Percentiles rank a stretch among this genome's conserved stretches.
Evolutionary conservation across 371 early-diverging fungal species (phyloP).

Genomic region (Polyrhizophydium stewartii): DNA sequence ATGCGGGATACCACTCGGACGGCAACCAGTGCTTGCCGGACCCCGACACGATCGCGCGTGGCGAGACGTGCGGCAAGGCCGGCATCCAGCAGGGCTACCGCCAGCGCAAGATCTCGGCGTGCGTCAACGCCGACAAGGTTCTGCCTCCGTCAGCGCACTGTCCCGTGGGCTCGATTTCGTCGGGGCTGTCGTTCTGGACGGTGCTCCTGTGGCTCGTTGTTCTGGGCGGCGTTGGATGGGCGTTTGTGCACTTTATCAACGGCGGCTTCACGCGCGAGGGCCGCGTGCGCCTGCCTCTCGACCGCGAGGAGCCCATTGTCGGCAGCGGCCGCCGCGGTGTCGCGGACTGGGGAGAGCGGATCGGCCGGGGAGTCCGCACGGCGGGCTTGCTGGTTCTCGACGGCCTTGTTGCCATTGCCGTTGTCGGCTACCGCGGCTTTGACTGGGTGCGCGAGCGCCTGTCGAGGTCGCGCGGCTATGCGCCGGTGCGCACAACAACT

Average conservation of each 20-base stretch:
- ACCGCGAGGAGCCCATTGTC: background rate
- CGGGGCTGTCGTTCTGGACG: slow-evolving; percentile 16
- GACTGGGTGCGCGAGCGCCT: slow-evolving; percentile 2
- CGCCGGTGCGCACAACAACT: slow-evolving; percentile 1
- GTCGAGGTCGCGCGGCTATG: background rate
- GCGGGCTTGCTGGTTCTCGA: background rate
- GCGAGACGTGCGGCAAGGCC: slow-evolving; percentile 18
- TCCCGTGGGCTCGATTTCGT: slow-evolving; percentile 15
- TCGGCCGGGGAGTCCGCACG: background rate
- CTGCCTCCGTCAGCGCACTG: slow-evolving; percentile 19
- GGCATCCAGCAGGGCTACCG: slow-evolving; percentile 1
- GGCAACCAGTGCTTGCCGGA: slow-evolving; percentile 19
- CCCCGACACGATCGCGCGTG: slow-evolving; percentile 9
- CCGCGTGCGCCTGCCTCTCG: slow-evolving; percentile 14
- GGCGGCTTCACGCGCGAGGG: slow-evolving; percentile 16
- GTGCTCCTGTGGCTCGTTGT: slow-evolving; percentile 20
- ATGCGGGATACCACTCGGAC: slow-evolving; percentile 16
- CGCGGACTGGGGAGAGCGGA: too few species aligned
- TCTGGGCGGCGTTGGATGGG: slow-evolving; percentile 13
- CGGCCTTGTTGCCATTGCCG: background rate
- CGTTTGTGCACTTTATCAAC: slow-evolving; percentile 9
- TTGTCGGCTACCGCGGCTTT: background rate
- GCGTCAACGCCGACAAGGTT: background rate
- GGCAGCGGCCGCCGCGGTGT: too few species aligned
- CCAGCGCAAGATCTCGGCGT: background rate